Conservation (phyloP, 1,139 yeast genomes). For the Taiozyma onychis region DNA sequence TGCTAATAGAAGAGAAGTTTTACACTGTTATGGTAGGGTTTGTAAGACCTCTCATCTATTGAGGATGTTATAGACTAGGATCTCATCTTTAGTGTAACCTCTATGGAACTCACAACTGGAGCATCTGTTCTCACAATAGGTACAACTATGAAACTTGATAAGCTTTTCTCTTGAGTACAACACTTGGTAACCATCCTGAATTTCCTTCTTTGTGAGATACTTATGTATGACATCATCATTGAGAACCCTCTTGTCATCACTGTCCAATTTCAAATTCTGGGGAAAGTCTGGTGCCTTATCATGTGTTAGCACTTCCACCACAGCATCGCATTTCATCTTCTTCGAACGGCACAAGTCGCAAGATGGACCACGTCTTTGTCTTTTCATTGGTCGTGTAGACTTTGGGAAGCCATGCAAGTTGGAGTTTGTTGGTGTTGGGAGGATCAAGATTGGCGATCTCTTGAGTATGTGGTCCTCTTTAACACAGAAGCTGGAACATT, state of each 20-base stretch:
- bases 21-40: background rate
- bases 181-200: constrained; percentile 8
- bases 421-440: background rate
- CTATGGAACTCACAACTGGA: constrained; percentile 9
- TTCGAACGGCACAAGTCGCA: constrained; percentile 70
- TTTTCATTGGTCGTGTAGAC: constrained; percentile 23
- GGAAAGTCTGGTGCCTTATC: background rate
- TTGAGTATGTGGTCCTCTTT: background rate
- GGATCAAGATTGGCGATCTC: background rate
- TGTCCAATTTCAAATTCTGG: background rate
- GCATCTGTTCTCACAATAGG: constrained; percentile 13
- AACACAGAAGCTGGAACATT: background rate
- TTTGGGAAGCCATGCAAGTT: background rate
- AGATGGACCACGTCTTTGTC: constrained; percentile 71
- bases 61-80: constrained; percentile 3
- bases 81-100: constrained; percentile 21
- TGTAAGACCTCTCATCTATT: background rate
- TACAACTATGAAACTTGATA: constrained; percentile 20
- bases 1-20: constrained; percentile 1
- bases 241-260: constrained; percentile 2
- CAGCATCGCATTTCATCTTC: constrained; percentile 73
- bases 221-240: background rate
- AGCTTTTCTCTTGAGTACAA: constrained; percentile 14
- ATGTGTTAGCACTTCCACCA: constrained; percentile 33
- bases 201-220: constrained; percentile 8